Conservation (phyloP, 306 rosid genomes). For the Quercus aquifolioides region DNA sequence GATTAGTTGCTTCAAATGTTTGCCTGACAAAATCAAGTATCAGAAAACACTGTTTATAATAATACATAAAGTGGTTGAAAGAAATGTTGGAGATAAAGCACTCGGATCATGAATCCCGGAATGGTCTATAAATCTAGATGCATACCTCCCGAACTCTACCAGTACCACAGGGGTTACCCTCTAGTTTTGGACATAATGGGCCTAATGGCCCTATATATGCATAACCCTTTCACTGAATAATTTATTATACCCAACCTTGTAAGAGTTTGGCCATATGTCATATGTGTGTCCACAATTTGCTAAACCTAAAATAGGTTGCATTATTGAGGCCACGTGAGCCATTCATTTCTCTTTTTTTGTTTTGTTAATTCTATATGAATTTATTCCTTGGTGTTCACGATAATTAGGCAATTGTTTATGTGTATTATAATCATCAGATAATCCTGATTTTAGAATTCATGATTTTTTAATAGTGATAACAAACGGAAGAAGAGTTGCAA, state of each 20-base stretch:
- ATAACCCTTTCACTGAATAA: background rate
- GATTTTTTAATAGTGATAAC: background rate
- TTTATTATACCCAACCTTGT: background rate
- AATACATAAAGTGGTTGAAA: background rate
- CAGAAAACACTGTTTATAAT: background rate
- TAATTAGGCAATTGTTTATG: too few species aligned
- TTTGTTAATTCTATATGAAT: background rate
- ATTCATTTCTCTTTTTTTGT: background rate
- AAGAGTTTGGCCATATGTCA: background rate
- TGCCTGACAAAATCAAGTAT: background rate
- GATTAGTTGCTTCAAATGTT: slow-evolving; percentile 12
- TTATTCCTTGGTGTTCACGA: too few species aligned
- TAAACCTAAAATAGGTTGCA: background rate
- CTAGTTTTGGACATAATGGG: background rate
- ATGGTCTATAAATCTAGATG: slow-evolving; percentile 8
- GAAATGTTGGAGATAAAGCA: background rate
- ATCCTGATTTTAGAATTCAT: too few species aligned
- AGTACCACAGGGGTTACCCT: background rate
- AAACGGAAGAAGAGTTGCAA: background rate
- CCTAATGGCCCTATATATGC: background rate
- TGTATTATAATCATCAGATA: too few species aligned
- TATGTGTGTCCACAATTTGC: background rate
- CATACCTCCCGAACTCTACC: slow-evolving; percentile 1
- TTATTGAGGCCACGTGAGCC: background rate
- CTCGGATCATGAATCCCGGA: background rate